Conservation (phyloP, 768 basidiomycete species). For the Phaffia australis region DNA sequence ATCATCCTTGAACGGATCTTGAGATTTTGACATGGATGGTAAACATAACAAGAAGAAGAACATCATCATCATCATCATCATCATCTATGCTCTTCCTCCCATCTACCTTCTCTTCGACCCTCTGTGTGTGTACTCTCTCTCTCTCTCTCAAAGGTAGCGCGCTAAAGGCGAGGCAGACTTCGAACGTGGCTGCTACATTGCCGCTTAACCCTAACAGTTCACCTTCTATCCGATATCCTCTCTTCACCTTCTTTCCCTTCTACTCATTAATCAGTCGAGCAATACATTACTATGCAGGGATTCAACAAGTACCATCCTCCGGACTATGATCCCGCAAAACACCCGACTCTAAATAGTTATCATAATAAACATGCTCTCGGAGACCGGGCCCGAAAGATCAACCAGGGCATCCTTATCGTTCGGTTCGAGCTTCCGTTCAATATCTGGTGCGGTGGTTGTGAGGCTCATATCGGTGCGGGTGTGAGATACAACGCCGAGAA, state of each 20-base stretch:
- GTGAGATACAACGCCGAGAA: conserved; percentile 99
- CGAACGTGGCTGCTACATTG: no score
- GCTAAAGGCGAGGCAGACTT: no score
- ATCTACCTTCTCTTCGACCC: no score
- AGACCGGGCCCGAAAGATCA: conserved; percentile 84
- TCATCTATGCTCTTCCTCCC: no score
- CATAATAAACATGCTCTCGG: conserved; percentile 52
- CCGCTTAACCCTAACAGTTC: no score
- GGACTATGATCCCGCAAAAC: conserved; percentile 36
- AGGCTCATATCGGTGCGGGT: conserved; percentile 90
- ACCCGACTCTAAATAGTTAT: conserved; percentile 39
- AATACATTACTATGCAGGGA: conserved; percentile 41
- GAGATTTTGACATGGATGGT: no score
- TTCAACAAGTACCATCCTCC: conserved; percentile 63
- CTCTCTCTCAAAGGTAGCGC: no score
- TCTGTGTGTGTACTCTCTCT: no score
- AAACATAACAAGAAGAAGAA: no score
- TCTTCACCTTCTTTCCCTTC: neutral
- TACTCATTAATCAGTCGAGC: neutral
- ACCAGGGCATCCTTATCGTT: conserved; percentile 88
- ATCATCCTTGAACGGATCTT: no score
- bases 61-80: no score
- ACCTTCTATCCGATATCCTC: neutral
- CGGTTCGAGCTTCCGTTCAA: conserved; percentile 63
- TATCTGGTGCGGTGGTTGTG: conserved; percentile 19